phyloP scores from a whole-genome alignment of 345 rosid genomes.

The Raphanus raphanistrum region DNA sequence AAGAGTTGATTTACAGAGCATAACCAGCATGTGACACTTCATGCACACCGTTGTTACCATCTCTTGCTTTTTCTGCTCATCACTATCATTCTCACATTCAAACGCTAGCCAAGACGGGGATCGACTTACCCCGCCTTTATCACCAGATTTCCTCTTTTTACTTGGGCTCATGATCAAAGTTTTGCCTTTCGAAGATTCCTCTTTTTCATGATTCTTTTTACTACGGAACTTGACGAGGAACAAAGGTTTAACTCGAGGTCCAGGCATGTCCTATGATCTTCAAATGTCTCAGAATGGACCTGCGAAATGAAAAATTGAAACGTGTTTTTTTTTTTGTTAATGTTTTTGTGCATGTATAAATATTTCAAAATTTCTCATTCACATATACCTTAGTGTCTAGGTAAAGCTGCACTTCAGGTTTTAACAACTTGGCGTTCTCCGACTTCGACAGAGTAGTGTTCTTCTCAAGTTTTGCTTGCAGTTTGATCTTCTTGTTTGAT shows the following conservation, averaged over 20 bases:
- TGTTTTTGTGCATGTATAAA: neutral
- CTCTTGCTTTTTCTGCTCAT: slow-evolving; percentile 44
- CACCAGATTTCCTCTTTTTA: slow-evolving; percentile 17
- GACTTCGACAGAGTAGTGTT: slow-evolving; percentile 24
- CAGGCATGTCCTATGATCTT: slow-evolving; percentile 48
- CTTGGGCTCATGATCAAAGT: slow-evolving; percentile 22
- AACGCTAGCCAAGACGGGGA: slow-evolving; percentile 59
- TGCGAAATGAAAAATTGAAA: neutral
- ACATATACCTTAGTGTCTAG: slow-evolving; percentile 24
- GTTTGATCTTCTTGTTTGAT: slow-evolving; percentile 28
- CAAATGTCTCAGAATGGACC: slow-evolving; percentile 40
- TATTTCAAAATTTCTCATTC: too few relatives aligned
- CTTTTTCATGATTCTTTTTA: slow-evolving; percentile 22
- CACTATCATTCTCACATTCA: slow-evolving; percentile 38
- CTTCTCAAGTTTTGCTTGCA: slow-evolving; percentile 28
- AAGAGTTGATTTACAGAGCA: slow-evolving; percentile 71
- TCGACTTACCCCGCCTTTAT: slow-evolving; percentile 28
- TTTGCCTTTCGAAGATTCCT: slow-evolving; percentile 20
- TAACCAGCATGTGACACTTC: slow-evolving; percentile 83
- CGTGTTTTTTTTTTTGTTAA: slow-evolving; percentile 2
- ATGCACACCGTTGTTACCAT: slow-evolving; percentile 82
- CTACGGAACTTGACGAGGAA: slow-evolving; percentile 40
- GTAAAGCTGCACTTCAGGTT: slow-evolving; percentile 26
- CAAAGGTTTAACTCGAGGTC: slow-evolving; percentile 72
- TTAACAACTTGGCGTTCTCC: neutral